These are phyloP conservation scores for Cladobotryum protrusum DNA, from an alignment of 2,329 filamentous ascomycete species.

Conservation along the genomic window DNA sequence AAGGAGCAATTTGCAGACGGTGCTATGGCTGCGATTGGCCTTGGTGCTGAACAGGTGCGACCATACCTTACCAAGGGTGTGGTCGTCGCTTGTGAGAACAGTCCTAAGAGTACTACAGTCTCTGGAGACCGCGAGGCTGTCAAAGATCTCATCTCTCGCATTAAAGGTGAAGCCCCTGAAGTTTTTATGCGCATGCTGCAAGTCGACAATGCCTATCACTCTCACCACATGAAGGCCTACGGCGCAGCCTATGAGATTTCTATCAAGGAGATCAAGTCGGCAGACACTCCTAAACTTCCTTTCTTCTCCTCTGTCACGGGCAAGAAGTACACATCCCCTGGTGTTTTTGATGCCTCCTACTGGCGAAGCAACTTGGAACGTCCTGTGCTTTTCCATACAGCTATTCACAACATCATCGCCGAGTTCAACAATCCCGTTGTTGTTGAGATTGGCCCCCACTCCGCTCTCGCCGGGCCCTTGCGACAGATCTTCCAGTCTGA, in stretches of 20 bases:
- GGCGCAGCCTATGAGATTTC: neutral
- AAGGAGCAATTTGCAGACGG: neutral
- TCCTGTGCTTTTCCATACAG: neutral
- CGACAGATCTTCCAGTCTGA: neutral
- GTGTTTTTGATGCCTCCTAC: neutral
- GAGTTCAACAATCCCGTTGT: neutral
- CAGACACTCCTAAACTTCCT: neutral
- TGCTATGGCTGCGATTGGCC: neutral
- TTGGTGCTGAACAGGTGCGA: neutral
- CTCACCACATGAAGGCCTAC: constrained; percentile 7
- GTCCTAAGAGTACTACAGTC: neutral
- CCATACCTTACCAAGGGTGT: neutral
- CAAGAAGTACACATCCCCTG: neutral
- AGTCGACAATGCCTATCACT: constrained; percentile 10
- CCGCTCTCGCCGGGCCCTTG: neutral
- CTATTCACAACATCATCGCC: neutral
- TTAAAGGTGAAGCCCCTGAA: neutral
- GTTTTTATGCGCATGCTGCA: constrained; percentile 1
- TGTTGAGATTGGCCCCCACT: neutral
- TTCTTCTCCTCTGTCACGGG: neutral
- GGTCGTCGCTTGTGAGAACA: neutral
- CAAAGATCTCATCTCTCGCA: neutral
- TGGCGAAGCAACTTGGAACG: neutral
- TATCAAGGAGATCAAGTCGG: neutral
- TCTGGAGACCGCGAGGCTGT: constrained; percentile 1